Evolutionary conservation across 2,329 filamentous ascomycete genomes (phyloP).

Genomic region (Pestalotiopsis sp.): DNA sequence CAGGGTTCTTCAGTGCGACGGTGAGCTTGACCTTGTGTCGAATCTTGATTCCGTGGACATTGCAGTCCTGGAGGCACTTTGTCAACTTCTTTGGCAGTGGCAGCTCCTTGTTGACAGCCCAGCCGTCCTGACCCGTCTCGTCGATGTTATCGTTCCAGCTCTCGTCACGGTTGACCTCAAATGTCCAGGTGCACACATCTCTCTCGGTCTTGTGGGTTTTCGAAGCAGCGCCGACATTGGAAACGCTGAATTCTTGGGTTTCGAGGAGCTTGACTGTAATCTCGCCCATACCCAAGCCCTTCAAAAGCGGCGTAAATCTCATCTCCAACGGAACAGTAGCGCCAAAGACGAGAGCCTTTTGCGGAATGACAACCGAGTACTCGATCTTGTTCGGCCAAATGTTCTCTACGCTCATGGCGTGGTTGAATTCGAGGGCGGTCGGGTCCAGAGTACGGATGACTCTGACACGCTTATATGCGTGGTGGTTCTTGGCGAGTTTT

Average conservation of each 20-base stretch:
- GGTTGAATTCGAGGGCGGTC: conserved; percentile 74
- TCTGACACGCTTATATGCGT: conserved; percentile 76
- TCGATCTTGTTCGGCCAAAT: conserved; percentile 98
- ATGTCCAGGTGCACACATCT: conserved; percentile 63
- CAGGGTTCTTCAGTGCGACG: conserved; percentile 89
- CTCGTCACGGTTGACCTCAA: conserved; percentile 56
- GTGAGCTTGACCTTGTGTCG: conserved; percentile 91
- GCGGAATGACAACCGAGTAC: conserved; percentile 91
- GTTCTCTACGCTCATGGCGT: conserved; percentile 95
- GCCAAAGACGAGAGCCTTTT: conserved; percentile 92
- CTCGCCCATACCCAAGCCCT: conserved; percentile 83
- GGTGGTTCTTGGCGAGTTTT: conserved; percentile 85
- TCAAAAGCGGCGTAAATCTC: conserved; percentile 83
- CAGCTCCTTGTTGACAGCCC: conserved; percentile 61
- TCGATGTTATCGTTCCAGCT: conserved; percentile 72
- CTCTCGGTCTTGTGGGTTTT: conserved; percentile 65
- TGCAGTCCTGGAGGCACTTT: conserved; percentile 86
- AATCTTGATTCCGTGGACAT: conserved; percentile 86
- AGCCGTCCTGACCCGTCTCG: conserved; percentile 68
- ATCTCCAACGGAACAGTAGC: conserved; percentile 85
- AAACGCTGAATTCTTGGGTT: conserved; percentile 67
- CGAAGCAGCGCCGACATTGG: conserved; percentile 43
- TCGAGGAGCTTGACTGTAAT: conserved; percentile 83
- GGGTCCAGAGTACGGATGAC: conserved; percentile 78
- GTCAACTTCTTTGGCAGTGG: conserved; percentile 81